phyloP scores from a whole-genome alignment of 2,329 filamentous ascomycete genomes.

The Fusarium nisikadoi region DNA sequence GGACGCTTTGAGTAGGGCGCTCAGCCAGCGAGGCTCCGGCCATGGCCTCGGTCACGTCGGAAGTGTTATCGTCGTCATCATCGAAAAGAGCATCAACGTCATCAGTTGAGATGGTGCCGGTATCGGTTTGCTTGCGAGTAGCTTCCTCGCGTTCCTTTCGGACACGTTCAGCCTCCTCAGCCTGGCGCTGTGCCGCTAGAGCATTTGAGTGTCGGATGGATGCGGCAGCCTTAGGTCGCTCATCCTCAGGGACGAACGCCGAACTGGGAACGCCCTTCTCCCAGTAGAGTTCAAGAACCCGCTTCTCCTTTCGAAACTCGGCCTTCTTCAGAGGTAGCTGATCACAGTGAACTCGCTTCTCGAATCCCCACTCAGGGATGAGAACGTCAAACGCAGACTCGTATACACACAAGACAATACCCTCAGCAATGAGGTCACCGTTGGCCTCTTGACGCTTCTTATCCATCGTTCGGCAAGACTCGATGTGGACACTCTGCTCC shows the following conservation, averaged over 20 bases:
- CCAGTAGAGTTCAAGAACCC: slow-evolving; percentile 97
- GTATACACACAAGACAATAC: slow-evolving; percentile 96
- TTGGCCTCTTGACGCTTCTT: slow-evolving; percentile 86
- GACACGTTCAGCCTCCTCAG: slow-evolving; percentile 82
- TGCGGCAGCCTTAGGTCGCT: slow-evolving; percentile 85
- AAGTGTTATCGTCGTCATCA: slow-evolving; percentile 88
- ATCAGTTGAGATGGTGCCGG: slow-evolving; percentile 91
- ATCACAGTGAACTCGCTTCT: slow-evolving; percentile 99
- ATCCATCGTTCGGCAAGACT: slow-evolving; percentile 96
- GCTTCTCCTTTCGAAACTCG: slow-evolving; percentile 97
- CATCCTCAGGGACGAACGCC: slow-evolving; percentile 95
- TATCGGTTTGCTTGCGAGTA: slow-evolving; percentile 92
- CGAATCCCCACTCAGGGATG: slow-evolving; percentile 97
- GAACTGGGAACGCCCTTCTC: slow-evolving; percentile 99
- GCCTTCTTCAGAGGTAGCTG: slow-evolving; percentile 98
- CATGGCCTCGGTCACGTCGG: slow-evolving; percentile 90
- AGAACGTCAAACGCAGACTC: slow-evolving; percentile 98
- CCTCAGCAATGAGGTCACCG: slow-evolving; percentile 92
- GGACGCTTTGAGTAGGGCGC: slow-evolving; percentile 93
- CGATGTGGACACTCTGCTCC: slow-evolving; percentile 98
- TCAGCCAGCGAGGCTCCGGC: slow-evolving; percentile 90
- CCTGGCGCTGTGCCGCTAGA: slow-evolving; percentile 79
- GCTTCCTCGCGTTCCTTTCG: slow-evolving; percentile 91
- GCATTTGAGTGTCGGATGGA: slow-evolving; percentile 80
- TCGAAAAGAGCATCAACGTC: slow-evolving; percentile 97